Conservation (phyloP, 2,329 filamentous ascomycete species). For the Alternaria sp. region DNA sequence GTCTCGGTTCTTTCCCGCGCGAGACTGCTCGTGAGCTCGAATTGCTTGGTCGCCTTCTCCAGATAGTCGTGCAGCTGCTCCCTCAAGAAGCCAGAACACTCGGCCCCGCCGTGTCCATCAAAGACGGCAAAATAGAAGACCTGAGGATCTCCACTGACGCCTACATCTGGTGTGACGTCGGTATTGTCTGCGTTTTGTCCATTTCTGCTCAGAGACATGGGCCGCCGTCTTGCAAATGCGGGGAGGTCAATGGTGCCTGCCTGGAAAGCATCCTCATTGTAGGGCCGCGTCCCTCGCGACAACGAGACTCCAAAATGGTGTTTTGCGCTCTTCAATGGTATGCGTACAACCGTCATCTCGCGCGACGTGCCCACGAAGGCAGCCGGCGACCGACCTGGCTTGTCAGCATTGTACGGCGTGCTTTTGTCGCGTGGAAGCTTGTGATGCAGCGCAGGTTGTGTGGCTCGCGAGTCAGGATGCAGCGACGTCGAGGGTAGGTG, state of each 20-base stretch:
- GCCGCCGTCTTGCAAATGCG: conserved; percentile 85
- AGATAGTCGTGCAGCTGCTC: conserved; percentile 89
- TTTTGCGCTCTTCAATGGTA: conserved; percentile 90
- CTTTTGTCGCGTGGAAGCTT: conserved; percentile 87
- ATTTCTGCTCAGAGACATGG: conserved; percentile 66
- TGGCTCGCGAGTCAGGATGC: conserved; percentile 78
- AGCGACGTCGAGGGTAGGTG: conserved; percentile 92
- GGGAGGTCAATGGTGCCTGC: conserved; percentile 93
- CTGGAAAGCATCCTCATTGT: conserved; percentile 95
- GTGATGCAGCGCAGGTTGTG: conserved; percentile 72
- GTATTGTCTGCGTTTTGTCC: conserved; percentile 47
- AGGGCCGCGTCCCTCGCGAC: conserved; percentile 80
- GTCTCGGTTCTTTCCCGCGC: conserved; percentile 39
- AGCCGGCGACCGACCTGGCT: conserved; percentile 46
- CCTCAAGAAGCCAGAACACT: conserved; percentile 86
- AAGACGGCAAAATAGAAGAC: conserved; percentile 98
- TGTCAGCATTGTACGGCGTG: conserved; percentile 71
- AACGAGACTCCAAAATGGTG: conserved; percentile 89
- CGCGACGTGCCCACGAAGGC: conserved; percentile 55
- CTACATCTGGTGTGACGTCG: conserved; percentile 75
- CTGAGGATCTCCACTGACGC: conserved; percentile 86
- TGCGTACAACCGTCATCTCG: conserved; percentile 92
- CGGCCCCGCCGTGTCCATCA: conserved; percentile 89
- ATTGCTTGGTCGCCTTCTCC: conserved; percentile 78
- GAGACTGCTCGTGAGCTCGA: conserved; percentile 80